These are phyloP conservation scores for Aspergillus homomorphus DNA, from an alignment of 495 filamentous ascomycete genomes.

Conservation along the genomic window DNA sequence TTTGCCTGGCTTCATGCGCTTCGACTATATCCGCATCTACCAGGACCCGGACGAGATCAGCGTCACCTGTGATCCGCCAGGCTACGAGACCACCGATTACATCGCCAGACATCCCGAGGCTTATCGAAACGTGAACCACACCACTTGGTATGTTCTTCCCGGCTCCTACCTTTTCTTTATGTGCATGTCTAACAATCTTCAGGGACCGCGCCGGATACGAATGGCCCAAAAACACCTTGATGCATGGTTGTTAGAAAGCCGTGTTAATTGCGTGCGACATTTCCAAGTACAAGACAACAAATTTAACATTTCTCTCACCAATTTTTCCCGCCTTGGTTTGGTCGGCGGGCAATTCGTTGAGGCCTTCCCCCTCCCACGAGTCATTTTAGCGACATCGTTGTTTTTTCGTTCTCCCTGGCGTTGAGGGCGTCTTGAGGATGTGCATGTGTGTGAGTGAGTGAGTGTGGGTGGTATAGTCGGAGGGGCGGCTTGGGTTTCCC, in stretches of 20 bases:
- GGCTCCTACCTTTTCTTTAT: conserved; percentile 9
- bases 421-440: not conserved
- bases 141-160: conserved; percentile 39
- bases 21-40: conserved; percentile 76
- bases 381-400: not conserved
- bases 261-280: too few relatives aligned
- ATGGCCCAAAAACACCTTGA: conserved; percentile 49
- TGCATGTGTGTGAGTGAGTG: too few relatives aligned
- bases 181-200: conserved; percentile 11
- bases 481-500: not conserved
- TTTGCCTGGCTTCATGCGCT: conserved; percentile 65
- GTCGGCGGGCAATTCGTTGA: not conserved
- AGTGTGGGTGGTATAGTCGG: not conserved
- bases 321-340: too few relatives aligned
- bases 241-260: conserved; percentile 37
- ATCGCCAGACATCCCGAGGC: conserved; percentile 61
- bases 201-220: conserved; percentile 41
- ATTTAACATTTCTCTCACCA: too few relatives aligned
- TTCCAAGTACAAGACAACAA: too few relatives aligned
- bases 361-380: not conserved
- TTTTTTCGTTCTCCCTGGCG: not conserved
- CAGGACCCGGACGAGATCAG: conserved; percentile 57
- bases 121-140: conserved; percentile 65
- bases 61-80: conserved; percentile 69
- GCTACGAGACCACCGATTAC: conserved; percentile 68